phyloP scores from a whole-genome alignment of 2,329 filamentous ascomycete genomes.

The Exophiala mesophila region DNA sequence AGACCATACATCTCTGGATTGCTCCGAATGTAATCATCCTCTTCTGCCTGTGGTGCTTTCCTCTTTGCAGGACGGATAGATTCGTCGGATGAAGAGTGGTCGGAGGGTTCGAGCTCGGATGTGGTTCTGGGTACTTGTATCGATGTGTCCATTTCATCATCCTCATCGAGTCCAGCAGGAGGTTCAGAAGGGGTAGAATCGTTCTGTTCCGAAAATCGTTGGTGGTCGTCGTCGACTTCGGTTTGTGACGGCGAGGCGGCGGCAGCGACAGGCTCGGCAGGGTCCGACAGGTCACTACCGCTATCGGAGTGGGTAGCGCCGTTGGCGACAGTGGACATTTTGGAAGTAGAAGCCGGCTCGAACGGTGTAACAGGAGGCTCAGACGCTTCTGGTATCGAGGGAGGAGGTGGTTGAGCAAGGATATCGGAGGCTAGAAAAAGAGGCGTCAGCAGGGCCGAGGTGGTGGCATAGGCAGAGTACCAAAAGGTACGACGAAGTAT shows the following conservation, averaged over 20 bases:
- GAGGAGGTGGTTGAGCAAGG: slow-evolving; percentile 18
- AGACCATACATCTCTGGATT: slow-evolving; percentile 95
- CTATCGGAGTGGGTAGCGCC: slow-evolving; percentile 49
- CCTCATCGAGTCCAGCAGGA: slow-evolving; percentile 49
- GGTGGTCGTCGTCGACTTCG: slow-evolving; percentile 40
- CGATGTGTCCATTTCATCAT: slow-evolving; percentile 67
- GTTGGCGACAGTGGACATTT: slow-evolving; percentile 30
- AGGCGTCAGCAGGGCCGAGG: slow-evolving; percentile 21
- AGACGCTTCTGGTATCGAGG: slow-evolving; percentile 16
- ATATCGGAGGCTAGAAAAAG: slow-evolving; percentile 21
- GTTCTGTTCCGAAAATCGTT: slow-evolving; percentile 36
- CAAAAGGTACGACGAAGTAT: too few species aligned
- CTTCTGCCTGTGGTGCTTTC: slow-evolving; percentile 57
- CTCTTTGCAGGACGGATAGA: slow-evolving; percentile 68
- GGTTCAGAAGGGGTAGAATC: slow-evolving; percentile 38
- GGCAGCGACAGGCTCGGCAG: slow-evolving; percentile 53
- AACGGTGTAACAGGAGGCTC: slow-evolving; percentile 60
- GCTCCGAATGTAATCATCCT: slow-evolving; percentile 75
- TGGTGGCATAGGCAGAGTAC: slow-evolving; percentile 7
- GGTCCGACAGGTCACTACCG: slow-evolving; percentile 74
- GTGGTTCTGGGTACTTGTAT: slow-evolving; percentile 51
- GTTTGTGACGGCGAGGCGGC: slow-evolving; percentile 43
- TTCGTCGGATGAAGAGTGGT: slow-evolving; percentile 62
- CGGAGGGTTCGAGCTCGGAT: slow-evolving; percentile 42
- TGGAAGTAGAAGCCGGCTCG: slow-evolving; percentile 51